phyloP scores from a whole-genome alignment of 352 stramenopile species.

The Elongisporangium prolatum region DNA sequence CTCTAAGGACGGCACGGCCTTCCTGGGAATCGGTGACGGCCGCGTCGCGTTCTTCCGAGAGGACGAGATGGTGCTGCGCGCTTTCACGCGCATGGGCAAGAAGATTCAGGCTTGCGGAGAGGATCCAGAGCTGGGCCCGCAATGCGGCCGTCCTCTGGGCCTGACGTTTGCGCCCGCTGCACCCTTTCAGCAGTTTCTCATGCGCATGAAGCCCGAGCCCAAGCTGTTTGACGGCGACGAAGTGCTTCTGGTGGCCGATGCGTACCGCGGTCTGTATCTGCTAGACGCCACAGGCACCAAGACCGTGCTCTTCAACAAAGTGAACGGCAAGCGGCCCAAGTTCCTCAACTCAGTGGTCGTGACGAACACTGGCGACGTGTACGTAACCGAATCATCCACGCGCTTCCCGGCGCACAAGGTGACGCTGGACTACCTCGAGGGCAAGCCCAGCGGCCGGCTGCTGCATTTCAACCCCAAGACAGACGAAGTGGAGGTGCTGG shows the following conservation, averaged over 20 bases:
- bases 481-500: slow-evolving; percentile 20
- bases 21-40: slow-evolving; percentile 45
- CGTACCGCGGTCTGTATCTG: slow-evolving; percentile 52
- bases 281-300: slow-evolving; percentile 48
- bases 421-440: slow-evolving; percentile 44
- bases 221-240: slow-evolving; percentile 38
- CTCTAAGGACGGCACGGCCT: slow-evolving; percentile 36
- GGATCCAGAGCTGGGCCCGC: slow-evolving; percentile 25
- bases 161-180: slow-evolving; percentile 34
- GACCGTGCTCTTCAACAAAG: slow-evolving; percentile 48
- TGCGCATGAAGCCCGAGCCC: slow-evolving; percentile 29
- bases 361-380: slow-evolving; percentile 36
- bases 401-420: slow-evolving; percentile 42
- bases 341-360: slow-evolving; percentile 53
- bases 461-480: slow-evolving; percentile 39
- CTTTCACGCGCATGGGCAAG: slow-evolving; percentile 45
- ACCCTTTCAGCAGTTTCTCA: slow-evolving; percentile 34
- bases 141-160: slow-evolving; percentile 46
- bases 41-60: slow-evolving; percentile 35
- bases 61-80: slow-evolving; percentile 25
- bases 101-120: slow-evolving; percentile 22
- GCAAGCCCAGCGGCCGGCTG: slow-evolving; percentile 34
- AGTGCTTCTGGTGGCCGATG: slow-evolving; percentile 56
- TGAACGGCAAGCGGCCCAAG: slow-evolving; percentile 26
- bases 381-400: slow-evolving; percentile 49